Percentiles rank a stretch among this genome's conserved stretches.
Evolutionary conservation across 352 stramenopile genomes (phyloP).

Genomic region (Phytophthora meadii): DNA sequence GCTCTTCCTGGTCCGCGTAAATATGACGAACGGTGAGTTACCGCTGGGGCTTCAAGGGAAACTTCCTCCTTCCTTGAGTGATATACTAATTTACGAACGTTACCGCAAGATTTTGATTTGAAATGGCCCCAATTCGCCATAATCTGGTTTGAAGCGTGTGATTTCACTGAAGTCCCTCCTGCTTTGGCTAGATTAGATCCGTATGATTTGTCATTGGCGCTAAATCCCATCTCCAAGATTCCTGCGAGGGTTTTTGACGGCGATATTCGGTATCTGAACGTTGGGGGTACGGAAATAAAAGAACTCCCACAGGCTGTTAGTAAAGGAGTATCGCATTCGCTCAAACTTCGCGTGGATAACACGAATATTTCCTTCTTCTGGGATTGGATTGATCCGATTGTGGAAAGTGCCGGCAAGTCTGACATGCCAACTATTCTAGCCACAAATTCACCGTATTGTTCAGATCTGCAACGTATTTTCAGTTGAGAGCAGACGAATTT

Average conservation of each 20-base stretch:
- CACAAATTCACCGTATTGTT: constrained; percentile 12
- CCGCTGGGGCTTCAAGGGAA: constrained; percentile 34
- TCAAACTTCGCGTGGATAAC: constrained; percentile 14
- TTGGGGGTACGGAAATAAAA: constrained; percentile 5
- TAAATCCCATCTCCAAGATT: constrained; percentile 17
- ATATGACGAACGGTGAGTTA: constrained; percentile 35
- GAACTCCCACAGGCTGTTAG: constrained; percentile 1
- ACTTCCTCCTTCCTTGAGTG: constrained; percentile 34
- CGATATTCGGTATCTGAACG: constrained; percentile 10
- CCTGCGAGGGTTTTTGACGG: constrained; percentile 7
- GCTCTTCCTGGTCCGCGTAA: constrained; percentile 37
- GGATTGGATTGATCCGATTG: constrained; percentile 9
- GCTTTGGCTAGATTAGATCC: constrained; percentile 14
- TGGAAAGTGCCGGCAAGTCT: neutral
- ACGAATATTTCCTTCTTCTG: constrained; percentile 20
- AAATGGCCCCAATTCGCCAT: constrained; percentile 28
- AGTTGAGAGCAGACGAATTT: constrained; percentile 1
- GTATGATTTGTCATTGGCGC: constrained; percentile 7
- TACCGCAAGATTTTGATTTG: constrained; percentile 42
- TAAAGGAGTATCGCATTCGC: neutral
- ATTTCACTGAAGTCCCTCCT: constrained; percentile 14
- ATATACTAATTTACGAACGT: constrained; percentile 45
- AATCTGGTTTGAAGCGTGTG: constrained; percentile 16
- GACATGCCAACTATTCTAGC: neutral
- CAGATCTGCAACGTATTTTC: constrained; percentile 15